Percentiles rank a stretch among this genome's conserved stretches.
Evolutionary conservation across 208 protist genomes (phyloP).

Genomic region (Porcisia hertigi): DNA sequence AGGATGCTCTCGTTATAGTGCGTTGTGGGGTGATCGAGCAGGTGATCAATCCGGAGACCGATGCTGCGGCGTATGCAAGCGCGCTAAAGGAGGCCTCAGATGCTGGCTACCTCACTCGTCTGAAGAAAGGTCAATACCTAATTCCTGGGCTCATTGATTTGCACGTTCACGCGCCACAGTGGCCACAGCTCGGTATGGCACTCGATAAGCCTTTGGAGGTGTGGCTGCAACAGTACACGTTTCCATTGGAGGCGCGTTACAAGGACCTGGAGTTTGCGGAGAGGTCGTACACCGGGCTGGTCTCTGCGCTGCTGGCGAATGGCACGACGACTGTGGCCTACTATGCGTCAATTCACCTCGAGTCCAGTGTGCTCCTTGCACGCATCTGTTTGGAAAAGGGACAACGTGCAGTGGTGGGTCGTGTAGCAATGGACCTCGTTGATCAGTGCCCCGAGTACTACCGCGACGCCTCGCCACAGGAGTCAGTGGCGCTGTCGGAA

Average conservation of each 20-base stretch:
- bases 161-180: constrained; percentile 95
- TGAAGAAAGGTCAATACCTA: constrained; percentile 56
- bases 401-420: constrained; percentile 90
- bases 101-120: constrained; percentile 32
- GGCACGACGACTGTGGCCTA: constrained; percentile 94
- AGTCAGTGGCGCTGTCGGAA: constrained; percentile 62
- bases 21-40: constrained; percentile 45
- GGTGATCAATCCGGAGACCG: constrained; percentile 45
- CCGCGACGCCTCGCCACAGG: constrained; percentile 71
- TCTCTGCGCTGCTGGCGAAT: constrained; percentile 69
- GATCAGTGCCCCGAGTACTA: constrained; percentile 90
- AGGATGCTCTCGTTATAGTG: constrained; percentile 52
- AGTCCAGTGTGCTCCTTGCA: constrained; percentile 77
- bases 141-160: constrained; percentile 94
- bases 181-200: constrained; percentile 84
- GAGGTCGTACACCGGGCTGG: constrained; percentile 71
- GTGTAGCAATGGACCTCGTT: constrained; percentile 90
- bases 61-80: constrained; percentile 21
- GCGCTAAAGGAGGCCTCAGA: constrained; percentile 23
- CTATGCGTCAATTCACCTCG: constrained; percentile 90
- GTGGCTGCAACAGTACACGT: constrained; percentile 94
- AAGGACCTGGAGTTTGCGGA: constrained; percentile 70
- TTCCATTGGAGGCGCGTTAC: constrained; percentile 91
- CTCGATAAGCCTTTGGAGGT: constrained; percentile 84
- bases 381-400: constrained; percentile 77